Evolutionary conservation across 2,329 filamentous ascomycete species (phyloP), one percentile per base, ranked within the genome.

Genomic region (Talaromyces piceae): DNA sequence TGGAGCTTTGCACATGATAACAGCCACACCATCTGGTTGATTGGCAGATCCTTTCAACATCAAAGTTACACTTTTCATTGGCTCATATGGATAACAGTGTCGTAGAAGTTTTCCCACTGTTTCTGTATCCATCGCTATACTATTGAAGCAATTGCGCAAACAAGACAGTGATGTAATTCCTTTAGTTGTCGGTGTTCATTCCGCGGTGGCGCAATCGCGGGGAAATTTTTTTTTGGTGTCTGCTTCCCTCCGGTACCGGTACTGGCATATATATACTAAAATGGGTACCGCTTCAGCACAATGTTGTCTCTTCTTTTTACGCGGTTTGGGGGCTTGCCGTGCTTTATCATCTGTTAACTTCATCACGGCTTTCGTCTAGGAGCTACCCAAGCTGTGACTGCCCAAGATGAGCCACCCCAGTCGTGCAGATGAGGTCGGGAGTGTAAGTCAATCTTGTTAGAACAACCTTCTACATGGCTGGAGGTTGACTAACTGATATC

Each of bases 401-500:
- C 33, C 7, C 9, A 37, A n/a, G 33, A 37, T 37, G 23, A 57
- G 45, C 52, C 57, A 28, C 49, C 58, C 37, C 56, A 57, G 53
- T 49, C 67, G 69, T 50, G 68, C 68, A 23, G 67, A 71, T 41
- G 70, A 72, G 63, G 69, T 72, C 49, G 67, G 64, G 58, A 67
- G 58, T 54, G 70, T 72, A 58, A 68, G 70, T 69, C 13, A 18
- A 37, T 50, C n/a, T n/a, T n/a, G n/a, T n/a, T n/a, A n/a, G n/a
- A n/a, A n/a, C n/a, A n/a, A n/a, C 20, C 41, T 51, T 47, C 41
- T 45, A 22, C 20, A 2, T 37, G n/a, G 16, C 16, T 37, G 33
- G 13, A 9, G 20, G 20, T 6, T 37, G 6, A 37, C 33, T 37
- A 8, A 37, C 12, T 37, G 33, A 20, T 20, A n/a, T n/a, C n/a